Conservation (phyloP, 306 rosid genomes). For the Abrus precatorius region DNA sequence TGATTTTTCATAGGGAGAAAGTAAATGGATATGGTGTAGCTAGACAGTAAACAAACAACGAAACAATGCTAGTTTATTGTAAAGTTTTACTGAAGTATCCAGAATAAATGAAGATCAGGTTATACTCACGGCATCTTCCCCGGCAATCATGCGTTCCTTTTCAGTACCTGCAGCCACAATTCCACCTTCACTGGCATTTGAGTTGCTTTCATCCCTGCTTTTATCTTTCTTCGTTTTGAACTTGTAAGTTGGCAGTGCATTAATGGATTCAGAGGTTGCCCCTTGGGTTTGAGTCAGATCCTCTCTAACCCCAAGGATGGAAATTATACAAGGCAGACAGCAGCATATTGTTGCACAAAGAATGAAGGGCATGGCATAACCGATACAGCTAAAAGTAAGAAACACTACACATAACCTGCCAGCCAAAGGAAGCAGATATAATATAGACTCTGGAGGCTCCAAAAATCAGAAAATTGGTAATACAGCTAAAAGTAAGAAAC, state of each 20-base stretch:
- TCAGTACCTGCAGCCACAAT: conserved; percentile 86
- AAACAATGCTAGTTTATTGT: conserved; percentile 9
- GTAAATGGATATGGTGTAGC: not conserved
- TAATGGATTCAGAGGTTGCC: conserved; percentile 77
- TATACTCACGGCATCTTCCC: conserved; percentile 88
- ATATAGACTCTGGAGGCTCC: not conserved
- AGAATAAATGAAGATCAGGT: conserved; percentile 21
- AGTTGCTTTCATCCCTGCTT: conserved; percentile 54
- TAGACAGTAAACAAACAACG: not conserved
- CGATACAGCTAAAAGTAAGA: conserved; percentile 80
- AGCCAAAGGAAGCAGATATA: conserved; percentile 46
- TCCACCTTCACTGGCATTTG: conserved; percentile 70
- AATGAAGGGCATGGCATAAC: conserved; percentile 90
- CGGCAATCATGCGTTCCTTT: conserved; percentile 73
- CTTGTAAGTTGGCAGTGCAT: conserved; percentile 81
- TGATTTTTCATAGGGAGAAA: not conserved
- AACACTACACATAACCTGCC: conserved; percentile 89
- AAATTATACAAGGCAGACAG: conserved; percentile 88
- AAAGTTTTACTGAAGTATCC: conserved; percentile 1
- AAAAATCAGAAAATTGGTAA: conserved; percentile 26
- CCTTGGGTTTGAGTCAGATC: conserved; percentile 74
- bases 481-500: conserved; percentile 79
- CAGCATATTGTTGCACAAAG: conserved; percentile 89
- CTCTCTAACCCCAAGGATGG: conserved; percentile 80
- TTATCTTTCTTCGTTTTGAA: conserved; percentile 71